Evolutionary conservation across 2,329 filamentous ascomycete species (phyloP).

Genomic region (Sporothrix inflata): DNA sequence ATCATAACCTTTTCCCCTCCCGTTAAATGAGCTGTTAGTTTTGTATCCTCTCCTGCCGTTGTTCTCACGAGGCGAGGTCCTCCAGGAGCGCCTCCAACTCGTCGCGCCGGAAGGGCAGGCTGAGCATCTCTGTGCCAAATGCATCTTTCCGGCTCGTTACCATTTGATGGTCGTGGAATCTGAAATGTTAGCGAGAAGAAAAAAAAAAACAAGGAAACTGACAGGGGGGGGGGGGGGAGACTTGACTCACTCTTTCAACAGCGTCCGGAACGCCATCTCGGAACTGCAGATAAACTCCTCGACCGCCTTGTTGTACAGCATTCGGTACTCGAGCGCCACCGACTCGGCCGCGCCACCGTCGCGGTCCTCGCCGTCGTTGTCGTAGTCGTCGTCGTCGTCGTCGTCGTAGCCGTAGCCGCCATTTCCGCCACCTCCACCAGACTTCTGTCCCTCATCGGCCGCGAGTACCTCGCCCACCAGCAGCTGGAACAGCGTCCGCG

Average conservation of each 20-base stretch:
- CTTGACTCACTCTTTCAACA: constrained; percentile 79
- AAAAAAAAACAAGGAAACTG: constrained; percentile 32
- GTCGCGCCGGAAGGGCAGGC: constrained; percentile 82
- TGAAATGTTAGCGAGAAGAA: constrained; percentile 39
- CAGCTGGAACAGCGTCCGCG: constrained; percentile 81
- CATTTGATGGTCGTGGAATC: constrained; percentile 97
- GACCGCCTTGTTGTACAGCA: constrained; percentile 91
- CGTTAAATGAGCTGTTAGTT: background rate
- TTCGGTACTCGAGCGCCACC: constrained; percentile 82
- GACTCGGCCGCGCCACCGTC: constrained; percentile 55
- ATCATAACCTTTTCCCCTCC: background rate
- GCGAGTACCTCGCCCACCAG: constrained; percentile 83
- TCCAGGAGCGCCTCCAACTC: constrained; percentile 89
- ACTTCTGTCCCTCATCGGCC: constrained; percentile 61
- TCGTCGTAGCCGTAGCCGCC: constrained; percentile 74
- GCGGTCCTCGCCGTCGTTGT: constrained; percentile 53
- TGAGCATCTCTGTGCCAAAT: constrained; percentile 81
- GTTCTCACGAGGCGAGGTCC: constrained; percentile 57
- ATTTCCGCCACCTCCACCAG: constrained; percentile 50
- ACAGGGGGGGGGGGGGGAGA: too few species aligned
- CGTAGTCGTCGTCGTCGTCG: constrained; percentile 82
- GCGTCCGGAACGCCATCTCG: constrained; percentile 90
- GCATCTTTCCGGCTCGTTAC: constrained; percentile 86
- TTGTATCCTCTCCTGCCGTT: background rate
- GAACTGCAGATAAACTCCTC: constrained; percentile 97